Evolutionary conservation across 805 yeast genomes (phyloP).

Genomic region (Yamadazyma paraphyllophila): DNA sequence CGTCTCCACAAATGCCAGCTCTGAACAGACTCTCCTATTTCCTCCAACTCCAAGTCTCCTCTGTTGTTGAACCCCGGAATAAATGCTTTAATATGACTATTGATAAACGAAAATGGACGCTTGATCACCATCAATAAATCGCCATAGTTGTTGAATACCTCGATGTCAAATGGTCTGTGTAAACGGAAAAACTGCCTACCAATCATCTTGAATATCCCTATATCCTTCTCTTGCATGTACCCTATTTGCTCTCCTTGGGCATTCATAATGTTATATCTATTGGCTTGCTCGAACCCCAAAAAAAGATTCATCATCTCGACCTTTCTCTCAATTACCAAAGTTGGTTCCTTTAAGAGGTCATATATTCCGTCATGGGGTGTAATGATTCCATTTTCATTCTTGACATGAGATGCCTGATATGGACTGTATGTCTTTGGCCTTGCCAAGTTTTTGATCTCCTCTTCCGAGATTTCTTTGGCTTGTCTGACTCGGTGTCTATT

Average conservation of each 20-base stretch:
- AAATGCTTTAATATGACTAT: constrained; percentile 77
- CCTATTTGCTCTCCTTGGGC: constrained; percentile 75
- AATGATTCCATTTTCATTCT: constrained; percentile 50
- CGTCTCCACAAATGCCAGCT: constrained; percentile 96
- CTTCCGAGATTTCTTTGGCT: constrained; percentile 34
- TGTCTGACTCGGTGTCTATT: constrained; percentile 14
- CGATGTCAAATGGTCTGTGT: constrained; percentile 83
- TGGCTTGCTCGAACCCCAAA: constrained; percentile 90
- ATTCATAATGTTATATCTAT: constrained; percentile 71
- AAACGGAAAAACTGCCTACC: constrained; percentile 79
- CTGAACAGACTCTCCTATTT: constrained; percentile 84
- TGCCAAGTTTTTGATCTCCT: constrained; percentile 25
- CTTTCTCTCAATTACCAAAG: constrained; percentile 82
- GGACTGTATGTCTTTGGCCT: constrained; percentile 16
- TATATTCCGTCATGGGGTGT: constrained; percentile 59
- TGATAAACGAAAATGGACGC: constrained; percentile 84
- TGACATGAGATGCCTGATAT: constrained; percentile 14
- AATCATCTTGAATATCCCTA: constrained; percentile 64
- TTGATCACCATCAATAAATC: constrained; percentile 62
- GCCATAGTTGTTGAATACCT: constrained; percentile 64
- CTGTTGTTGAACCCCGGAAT: constrained; percentile 51
- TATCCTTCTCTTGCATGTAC: constrained; percentile 76
- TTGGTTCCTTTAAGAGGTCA: constrained; percentile 70
- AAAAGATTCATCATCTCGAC: constrained; percentile 85
- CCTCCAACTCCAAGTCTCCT: constrained; percentile 39